Percentiles rank a stretch among this genome's conserved stretches.
phyloP scores from a whole-genome alignment of 2,329 filamentous ascomycete genomes.

The Cladorrhinum sp. region DNA sequence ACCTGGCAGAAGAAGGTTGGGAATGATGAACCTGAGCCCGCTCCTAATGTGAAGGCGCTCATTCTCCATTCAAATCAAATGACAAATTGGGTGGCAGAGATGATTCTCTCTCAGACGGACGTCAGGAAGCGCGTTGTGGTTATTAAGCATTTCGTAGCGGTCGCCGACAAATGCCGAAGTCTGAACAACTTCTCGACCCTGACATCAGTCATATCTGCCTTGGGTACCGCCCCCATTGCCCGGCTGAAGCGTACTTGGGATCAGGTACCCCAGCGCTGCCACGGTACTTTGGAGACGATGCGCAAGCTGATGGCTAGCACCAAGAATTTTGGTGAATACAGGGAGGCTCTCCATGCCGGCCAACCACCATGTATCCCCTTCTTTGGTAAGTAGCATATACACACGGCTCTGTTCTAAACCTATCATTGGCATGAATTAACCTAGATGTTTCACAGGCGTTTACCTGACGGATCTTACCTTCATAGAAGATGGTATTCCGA shows the following conservation, averaged over 20 bases:
- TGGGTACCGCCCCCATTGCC: slow-evolving; percentile 92
- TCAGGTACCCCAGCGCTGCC: slow-evolving; percentile 83
- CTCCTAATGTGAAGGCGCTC: slow-evolving; percentile 90
- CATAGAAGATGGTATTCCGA: slow-evolving; percentile 97
- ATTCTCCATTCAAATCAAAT: slow-evolving; percentile 98
- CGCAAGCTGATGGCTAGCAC: slow-evolving; percentile 93
- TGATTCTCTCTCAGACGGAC: slow-evolving; percentile 93
- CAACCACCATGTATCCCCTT: slow-evolving; percentile 98
- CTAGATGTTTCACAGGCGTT: slow-evolving; percentile 60
- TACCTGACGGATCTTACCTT: slow-evolving; percentile 97
- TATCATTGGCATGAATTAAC: neutral
- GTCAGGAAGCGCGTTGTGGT: slow-evolving; percentile 95
- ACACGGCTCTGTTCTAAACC: neutral
- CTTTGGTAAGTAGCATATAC: slow-evolving; percentile 64
- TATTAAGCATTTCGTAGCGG: slow-evolving; percentile 96
- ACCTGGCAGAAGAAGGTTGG: slow-evolving; percentile 96
- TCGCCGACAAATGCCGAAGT: slow-evolving; percentile 94
- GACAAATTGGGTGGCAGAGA: slow-evolving; percentile 99
- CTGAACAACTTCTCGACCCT: slow-evolving; percentile 97
- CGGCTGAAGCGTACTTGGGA: slow-evolving; percentile 92
- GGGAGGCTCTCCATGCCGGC: slow-evolving; percentile 85
- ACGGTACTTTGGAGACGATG: slow-evolving; percentile 81
- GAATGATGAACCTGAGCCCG: slow-evolving; percentile 78
- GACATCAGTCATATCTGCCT: slow-evolving; percentile 94
- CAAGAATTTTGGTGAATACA: slow-evolving; percentile 97